phyloP scores from a whole-genome alignment of 208 protist species.

The Trypanosomatidae sp. region DNA sequence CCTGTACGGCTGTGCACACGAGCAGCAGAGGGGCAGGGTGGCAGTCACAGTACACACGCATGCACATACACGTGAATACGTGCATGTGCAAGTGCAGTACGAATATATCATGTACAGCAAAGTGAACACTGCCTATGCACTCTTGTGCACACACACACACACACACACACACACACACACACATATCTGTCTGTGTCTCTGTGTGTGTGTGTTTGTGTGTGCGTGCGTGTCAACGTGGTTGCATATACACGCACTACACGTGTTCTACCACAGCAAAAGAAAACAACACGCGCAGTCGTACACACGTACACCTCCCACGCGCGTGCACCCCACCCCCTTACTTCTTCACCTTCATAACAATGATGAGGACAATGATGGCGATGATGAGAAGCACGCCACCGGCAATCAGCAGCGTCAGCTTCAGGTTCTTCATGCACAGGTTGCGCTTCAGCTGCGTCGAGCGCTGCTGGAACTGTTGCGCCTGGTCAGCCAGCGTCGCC shows the following conservation, averaged over 20 bases:
- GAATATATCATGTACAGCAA: too few relatives aligned
- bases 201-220: too few relatives aligned
- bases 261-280: background rate
- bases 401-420: slow-evolving; percentile 78
- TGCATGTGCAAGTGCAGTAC: too few relatives aligned
- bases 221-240: too few relatives aligned
- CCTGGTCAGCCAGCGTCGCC: slow-evolving; percentile 60
- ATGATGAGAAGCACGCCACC: slow-evolving; percentile 49
- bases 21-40: background rate
- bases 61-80: background rate
- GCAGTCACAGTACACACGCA: background rate
- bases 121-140: too few relatives aligned
- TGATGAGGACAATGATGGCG: slow-evolving; percentile 74
- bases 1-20: background rate
- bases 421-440: slow-evolving; percentile 84
- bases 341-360: background rate
- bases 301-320: too few relatives aligned
- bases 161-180: too few relatives aligned
- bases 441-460: slow-evolving; percentile 83
- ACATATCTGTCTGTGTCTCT: too few relatives aligned
- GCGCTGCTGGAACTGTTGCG: slow-evolving; percentile 68
- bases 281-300: background rate
- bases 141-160: too few relatives aligned
- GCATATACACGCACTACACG: background rate
- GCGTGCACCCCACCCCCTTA: too few relatives aligned